Conservation (phyloP, 2,329 filamentous ascomycete genomes). For the Ramularia endophylla region DNA sequence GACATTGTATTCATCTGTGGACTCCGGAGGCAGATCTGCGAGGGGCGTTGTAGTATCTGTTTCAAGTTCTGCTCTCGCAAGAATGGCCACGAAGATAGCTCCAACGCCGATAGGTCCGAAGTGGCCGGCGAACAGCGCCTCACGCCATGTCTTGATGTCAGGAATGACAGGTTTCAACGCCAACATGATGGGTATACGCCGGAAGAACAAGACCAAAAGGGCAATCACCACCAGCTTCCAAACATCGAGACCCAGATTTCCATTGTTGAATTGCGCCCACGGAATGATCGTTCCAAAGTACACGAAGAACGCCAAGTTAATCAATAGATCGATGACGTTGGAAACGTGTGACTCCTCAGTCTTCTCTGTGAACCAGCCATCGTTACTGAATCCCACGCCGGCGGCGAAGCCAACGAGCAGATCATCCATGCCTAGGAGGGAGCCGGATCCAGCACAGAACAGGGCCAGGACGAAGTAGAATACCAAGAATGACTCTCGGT, state of each 20-base stretch:
- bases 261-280: slow-evolving; percentile 83
- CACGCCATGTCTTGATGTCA: slow-evolving; percentile 96
- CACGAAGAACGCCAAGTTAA: slow-evolving; percentile 98
- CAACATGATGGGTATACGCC: slow-evolving; percentile 93
- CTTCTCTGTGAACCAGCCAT: slow-evolving; percentile 98
- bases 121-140: slow-evolving; percentile 92
- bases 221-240: slow-evolving; percentile 93
- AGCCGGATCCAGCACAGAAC: slow-evolving; percentile 91
- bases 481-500: slow-evolving; percentile 93
- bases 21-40: slow-evolving; percentile 48
- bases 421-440: slow-evolving; percentile 86
- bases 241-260: slow-evolving; percentile 64
- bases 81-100: slow-evolving; percentile 89
- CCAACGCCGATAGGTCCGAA: slow-evolving; percentile 97
- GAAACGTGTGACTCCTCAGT: slow-evolving; percentile 98
- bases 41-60: slow-evolving; percentile 67
- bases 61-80: slow-evolving; percentile 88
- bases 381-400: slow-evolving; percentile 98
- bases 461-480: slow-evolving; percentile 97
- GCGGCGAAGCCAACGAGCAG: slow-evolving; percentile 89
- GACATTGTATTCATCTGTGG: slow-evolving; percentile 59
- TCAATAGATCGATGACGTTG: slow-evolving; percentile 95
- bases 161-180: slow-evolving; percentile 85
- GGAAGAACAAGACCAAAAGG: slow-evolving; percentile 91
- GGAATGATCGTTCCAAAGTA: slow-evolving; percentile 97